A percentile compares a stretch with the other conserved stretches of the same genome.
Conservation (phyloP, 139 green algal species). For the Tetratostichococcus sp. region DNA sequence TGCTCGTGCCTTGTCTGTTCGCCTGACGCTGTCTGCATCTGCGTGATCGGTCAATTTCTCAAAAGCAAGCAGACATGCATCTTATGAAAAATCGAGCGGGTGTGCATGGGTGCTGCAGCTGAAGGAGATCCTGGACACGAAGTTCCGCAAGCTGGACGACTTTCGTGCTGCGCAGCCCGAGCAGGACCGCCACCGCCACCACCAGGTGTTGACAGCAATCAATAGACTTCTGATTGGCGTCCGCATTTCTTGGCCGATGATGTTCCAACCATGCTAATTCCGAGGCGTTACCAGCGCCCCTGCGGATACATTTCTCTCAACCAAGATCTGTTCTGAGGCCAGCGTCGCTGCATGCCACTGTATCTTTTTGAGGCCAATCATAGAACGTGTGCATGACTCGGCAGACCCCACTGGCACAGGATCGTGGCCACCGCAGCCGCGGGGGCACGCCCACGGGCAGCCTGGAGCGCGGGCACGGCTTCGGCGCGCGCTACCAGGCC, state of each 20-base stretch:
- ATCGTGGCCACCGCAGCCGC: background rate
- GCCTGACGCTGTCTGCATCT: too few species aligned
- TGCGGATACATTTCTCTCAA: constrained; percentile 39
- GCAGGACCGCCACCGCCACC: constrained; percentile 7
- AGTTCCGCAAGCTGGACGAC: constrained; percentile 70
- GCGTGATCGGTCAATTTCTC: too few species aligned
- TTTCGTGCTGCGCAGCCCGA: constrained; percentile 49
- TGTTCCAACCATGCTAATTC: constrained; percentile 53
- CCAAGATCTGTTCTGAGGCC: constrained; percentile 56
- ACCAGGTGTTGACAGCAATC: background rate
- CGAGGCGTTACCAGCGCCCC: constrained; percentile 10
- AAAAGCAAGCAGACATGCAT: too few species aligned
- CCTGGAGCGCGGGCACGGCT: background rate
- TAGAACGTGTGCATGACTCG: too few species aligned
- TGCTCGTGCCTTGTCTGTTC: too few species aligned
- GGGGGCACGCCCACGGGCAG: background rate
- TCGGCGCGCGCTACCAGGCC: background rate
- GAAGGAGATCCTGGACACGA: constrained; percentile 57
- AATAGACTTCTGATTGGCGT: too few species aligned
- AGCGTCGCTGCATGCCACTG: background rate
- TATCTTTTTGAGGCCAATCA: too few species aligned
- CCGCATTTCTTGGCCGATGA: constrained; percentile 32
- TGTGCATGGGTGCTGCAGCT: constrained; percentile 15
- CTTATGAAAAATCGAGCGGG: too few species aligned
- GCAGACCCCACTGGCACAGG: too few species aligned